Conservation (phyloP, 805 yeast species). For the Blastobotrys parvus region DNA sequence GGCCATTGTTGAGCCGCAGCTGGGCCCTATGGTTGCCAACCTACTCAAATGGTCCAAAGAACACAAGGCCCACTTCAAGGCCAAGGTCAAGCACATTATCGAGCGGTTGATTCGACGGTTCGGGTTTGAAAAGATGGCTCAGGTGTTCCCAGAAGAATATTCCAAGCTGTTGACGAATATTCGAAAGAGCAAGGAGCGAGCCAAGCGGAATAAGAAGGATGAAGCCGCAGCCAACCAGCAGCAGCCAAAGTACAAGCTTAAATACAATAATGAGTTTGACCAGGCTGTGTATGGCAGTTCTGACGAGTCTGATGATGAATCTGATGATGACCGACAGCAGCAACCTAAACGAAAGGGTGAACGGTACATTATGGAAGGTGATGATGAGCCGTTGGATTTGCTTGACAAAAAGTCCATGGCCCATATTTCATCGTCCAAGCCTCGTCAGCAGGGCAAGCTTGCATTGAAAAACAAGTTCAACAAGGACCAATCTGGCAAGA, state of each 20-base stretch:
- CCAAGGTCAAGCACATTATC: slow-evolving; percentile 84
- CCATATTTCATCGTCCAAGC: slow-evolving; percentile 82
- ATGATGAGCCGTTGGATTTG: slow-evolving; percentile 76
- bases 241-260: slow-evolving; percentile 17
- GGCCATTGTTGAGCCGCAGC: slow-evolving; percentile 58
- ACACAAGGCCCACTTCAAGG: slow-evolving; percentile 89
- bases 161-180: slow-evolving; percentile 75
- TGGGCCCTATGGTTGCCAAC: slow-evolving; percentile 67
- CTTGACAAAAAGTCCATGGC: slow-evolving; percentile 78
- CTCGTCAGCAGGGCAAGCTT: slow-evolving; percentile 33
- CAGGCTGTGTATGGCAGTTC: slow-evolving; percentile 77
- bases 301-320: slow-evolving; percentile 40
- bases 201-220: slow-evolving; percentile 57
- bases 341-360: slow-evolving; percentile 21
- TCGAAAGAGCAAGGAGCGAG: slow-evolving; percentile 76
- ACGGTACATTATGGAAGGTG: slow-evolving; percentile 68
- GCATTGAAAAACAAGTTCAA: slow-evolving; percentile 28
- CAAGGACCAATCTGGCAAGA: slow-evolving; percentile 55
- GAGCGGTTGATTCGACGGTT: slow-evolving; percentile 87
- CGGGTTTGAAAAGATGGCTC: slow-evolving; percentile 79
- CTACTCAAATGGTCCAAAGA: slow-evolving; percentile 91
- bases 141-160: slow-evolving; percentile 85
- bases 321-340: slow-evolving; percentile 14
- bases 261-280: slow-evolving; percentile 78
- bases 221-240: slow-evolving; percentile 20